Evolutionary conservation across 1,139 yeast genomes (phyloP).

Genomic region (Yarrowia galli): DNA sequence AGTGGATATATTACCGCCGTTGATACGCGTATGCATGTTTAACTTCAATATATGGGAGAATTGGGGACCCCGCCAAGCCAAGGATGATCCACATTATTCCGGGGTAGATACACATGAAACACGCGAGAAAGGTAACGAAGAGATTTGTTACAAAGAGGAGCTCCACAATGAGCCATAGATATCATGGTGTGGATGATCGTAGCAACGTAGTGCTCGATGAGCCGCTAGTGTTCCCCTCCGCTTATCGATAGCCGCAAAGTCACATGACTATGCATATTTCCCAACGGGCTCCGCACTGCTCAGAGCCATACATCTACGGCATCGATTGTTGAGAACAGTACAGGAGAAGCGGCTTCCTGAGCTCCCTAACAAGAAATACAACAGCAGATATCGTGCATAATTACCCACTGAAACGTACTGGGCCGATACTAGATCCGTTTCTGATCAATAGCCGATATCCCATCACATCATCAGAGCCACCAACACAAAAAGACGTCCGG

Average conservation of each 20-base stretch:
- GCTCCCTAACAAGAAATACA: not conserved
- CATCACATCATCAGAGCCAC: not conserved
- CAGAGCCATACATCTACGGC: conserved; percentile 9
- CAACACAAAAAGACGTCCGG: not conserved
- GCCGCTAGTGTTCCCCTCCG: not conserved
- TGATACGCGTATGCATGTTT: not conserved
- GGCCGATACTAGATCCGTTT: not conserved
- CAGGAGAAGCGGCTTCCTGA: not conserved
- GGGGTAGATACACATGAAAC: conserved; percentile 7
- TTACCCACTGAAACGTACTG: not conserved
- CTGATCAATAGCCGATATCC: conserved; percentile 3
- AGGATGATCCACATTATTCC: conserved; percentile 27
- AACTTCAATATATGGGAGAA: conserved; percentile 1
- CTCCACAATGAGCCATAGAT: not conserved
- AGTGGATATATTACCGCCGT: conserved; percentile 6
- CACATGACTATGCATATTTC: not conserved
- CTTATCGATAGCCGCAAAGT: conserved; percentile 12
- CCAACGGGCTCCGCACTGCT: conserved; percentile 17
- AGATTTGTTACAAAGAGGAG: not conserved
- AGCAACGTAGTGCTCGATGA: too few species aligned
- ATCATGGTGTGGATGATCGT: too few species aligned
- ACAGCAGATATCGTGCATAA: not conserved
- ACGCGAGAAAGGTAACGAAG: not conserved
- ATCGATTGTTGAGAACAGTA: conserved; percentile 2
- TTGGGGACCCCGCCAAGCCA: conserved; percentile 10